Percentiles rank a stretch among this genome's conserved stretches.
phyloP scores from a whole-genome alignment of 1,139 yeast species.

The Saccharomycopsis crataegensis region DNA sequence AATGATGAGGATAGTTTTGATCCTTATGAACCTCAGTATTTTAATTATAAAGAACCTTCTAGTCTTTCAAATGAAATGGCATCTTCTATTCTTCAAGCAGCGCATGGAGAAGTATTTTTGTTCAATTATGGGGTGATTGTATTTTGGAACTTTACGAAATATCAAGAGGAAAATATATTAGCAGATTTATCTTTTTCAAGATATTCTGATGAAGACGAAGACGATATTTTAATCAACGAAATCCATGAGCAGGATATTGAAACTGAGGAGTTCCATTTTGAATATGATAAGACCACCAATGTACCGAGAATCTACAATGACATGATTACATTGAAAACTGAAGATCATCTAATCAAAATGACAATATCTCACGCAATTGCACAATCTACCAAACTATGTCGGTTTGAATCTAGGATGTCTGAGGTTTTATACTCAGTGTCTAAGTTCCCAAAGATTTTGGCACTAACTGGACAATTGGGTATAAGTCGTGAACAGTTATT shows the following conservation, averaged over 20 bases:
- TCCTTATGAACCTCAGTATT: constrained; percentile 62
- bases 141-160: constrained; percentile 92
- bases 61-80: constrained; percentile 1
- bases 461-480: constrained; percentile 83
- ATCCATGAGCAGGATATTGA: constrained; percentile 87
- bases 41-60: constrained; percentile 32
- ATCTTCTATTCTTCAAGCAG: constrained; percentile 27
- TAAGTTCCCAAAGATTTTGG: constrained; percentile 79
- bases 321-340: constrained; percentile 83
- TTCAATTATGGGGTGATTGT: constrained; percentile 92
- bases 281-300: constrained; percentile 71
- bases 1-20: constrained; percentile 35
- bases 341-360: constrained; percentile 85
- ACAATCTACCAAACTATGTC: constrained; percentile 84
- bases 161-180: constrained; percentile 84
- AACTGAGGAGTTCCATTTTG: constrained; percentile 91
- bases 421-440: constrained; percentile 77
- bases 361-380: constrained; percentile 97
- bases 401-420: constrained; percentile 89
- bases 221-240: constrained; percentile 57
- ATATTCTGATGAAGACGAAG: constrained; percentile 29
- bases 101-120: constrained; percentile 87
- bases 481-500: constrained; percentile 69
- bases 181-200: constrained; percentile 87
- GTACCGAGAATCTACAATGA: constrained; percentile 91